Evolutionary conservation across 495 filamentous ascomycete species (phyloP), one percentile per base, ranked within the genome.

Genomic region (Aspergillus nanangensis): DNA sequence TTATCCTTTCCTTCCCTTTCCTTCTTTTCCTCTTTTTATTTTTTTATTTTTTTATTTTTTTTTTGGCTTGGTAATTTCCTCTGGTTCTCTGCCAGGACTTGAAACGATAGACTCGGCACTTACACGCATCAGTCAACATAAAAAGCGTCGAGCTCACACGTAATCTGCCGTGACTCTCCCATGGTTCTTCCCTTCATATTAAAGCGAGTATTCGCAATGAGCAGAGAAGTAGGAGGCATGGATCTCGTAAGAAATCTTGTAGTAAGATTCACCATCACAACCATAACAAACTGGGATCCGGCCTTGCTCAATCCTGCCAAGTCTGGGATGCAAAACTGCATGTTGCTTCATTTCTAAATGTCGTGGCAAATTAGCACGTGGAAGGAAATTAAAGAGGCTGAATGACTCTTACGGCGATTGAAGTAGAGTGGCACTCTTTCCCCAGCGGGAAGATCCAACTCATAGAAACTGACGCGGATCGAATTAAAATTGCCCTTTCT

Each of bases 91-190:
- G n/a, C n/a, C n/a, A n/a, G n/a, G n/a, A n/a, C n/a, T n/a, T n/a
- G n/a, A n/a, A n/a, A n/a, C n/a, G n/a, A n/a, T n/a, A n/a, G n/a
- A n/a, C n/a, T n/a, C n/a, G n/a, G n/a, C n/a, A n/a, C n/a, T n/a
- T n/a, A n/a, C n/a, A n/a, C n/a, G n/a, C n/a, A n/a, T n/a, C n/a
- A n/a, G n/a, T n/a, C n/a, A n/a, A n/a, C n/a, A n/a, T n/a, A n/a
- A n/a, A n/a, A n/a, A n/a, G n/a, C n/a, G n/a, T n/a, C n/a, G n/a
- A n/a, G 3, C 8, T 45, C 44, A 64, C 25, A 60, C 56, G 25
- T 64, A 66, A 14, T 64, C 61, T 1, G 52, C 54, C 4, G 35
- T 52, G n/a, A 66, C 51, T 1, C 8, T 20, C 0, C 57, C 60
- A 29, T 63, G 56, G 14, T 61, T 52, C 10, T 55, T 52, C 3